Conservation (phyloP, 2,329 filamentous ascomycete genomes). For the Fusarium illudens region DNA sequence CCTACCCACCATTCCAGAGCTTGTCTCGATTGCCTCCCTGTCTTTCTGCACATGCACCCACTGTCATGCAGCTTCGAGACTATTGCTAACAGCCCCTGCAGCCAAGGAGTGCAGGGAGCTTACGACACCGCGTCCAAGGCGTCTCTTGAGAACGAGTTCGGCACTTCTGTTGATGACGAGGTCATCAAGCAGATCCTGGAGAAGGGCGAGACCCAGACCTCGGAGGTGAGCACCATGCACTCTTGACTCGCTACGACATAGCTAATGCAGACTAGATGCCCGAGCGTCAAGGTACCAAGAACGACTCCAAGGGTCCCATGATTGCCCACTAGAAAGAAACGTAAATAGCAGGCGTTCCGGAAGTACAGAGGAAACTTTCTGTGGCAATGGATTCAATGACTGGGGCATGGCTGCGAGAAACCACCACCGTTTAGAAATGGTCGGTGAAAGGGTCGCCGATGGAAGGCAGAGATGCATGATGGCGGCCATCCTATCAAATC, state of each 20-base stretch:
- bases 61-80: neutral
- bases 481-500: constrained; percentile 6
- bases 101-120: constrained; percentile 85
- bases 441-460: constrained; percentile 16
- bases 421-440: constrained; percentile 17
- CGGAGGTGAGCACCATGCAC: constrained; percentile 53
- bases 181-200: constrained; percentile 83
- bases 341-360: constrained; percentile 11
- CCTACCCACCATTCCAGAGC: neutral
- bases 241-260: neutral
- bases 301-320: constrained; percentile 59
- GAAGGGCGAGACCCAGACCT: constrained; percentile 73
- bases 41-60: neutral
- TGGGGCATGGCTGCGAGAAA: constrained; percentile 13
- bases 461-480: constrained; percentile 3
- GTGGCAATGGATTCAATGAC: neutral
- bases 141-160: constrained; percentile 85
- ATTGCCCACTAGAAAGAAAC: constrained; percentile 50
- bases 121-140: constrained; percentile 79
- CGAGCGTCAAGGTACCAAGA: constrained; percentile 61
- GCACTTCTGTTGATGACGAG: constrained; percentile 80
- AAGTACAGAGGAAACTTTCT: neutral
- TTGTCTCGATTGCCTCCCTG: neutral
- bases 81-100: constrained; percentile 48
- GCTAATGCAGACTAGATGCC: constrained; percentile 53